Conservation (phyloP, 2,329 filamentous ascomycete species). For the Magnaporthiopsis incrustans region DNA sequence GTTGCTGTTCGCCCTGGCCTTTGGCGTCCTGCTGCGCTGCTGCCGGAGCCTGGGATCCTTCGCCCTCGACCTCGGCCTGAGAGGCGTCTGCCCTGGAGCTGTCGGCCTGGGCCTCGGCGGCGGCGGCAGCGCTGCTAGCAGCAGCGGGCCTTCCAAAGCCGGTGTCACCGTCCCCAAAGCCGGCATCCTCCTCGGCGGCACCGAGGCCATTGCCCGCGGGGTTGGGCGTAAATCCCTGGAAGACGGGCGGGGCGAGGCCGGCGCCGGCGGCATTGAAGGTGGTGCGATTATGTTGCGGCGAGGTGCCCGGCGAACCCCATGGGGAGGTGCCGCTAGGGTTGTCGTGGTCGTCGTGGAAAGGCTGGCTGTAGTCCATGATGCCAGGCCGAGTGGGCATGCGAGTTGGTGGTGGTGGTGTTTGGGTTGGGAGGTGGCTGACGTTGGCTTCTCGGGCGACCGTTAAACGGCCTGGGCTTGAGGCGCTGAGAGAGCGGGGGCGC, state of each 20-base stretch:
- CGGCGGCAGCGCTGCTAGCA: constrained; percentile 30
- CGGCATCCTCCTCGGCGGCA: constrained; percentile 12
- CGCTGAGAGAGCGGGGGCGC: not conserved
- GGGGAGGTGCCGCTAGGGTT: constrained; percentile 44
- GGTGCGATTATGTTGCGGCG: constrained; percentile 37
- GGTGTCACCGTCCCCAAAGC: constrained; percentile 22
- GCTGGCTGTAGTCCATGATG: constrained; percentile 51
- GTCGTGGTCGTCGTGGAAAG: constrained; percentile 50
- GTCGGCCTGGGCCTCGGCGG: constrained; percentile 32
- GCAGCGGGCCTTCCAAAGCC: constrained; percentile 22
- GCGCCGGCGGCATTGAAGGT: constrained; percentile 31
- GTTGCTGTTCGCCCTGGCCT: constrained; percentile 13
- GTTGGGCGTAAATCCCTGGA: constrained; percentile 26
- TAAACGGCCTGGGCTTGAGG: not conserved
- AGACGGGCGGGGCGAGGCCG: constrained; percentile 34
- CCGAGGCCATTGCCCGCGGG: constrained; percentile 35
- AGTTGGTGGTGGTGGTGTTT: constrained; percentile 3
- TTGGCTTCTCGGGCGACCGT: constrained; percentile 2
- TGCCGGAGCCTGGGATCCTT: constrained; percentile 17
- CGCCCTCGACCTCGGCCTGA: constrained; percentile 12
- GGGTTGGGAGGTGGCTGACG: constrained; percentile 8
- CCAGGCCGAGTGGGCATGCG: not conserved
- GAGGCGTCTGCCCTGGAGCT: constrained; percentile 21
- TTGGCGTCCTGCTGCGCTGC: constrained; percentile 17
- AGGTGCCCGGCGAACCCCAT: constrained; percentile 47